Evolutionary conservation across 805 yeast species (phyloP), one percentile per base, ranked within the genome.

Genomic region (Saccharomyces cerevisiae): DNA sequence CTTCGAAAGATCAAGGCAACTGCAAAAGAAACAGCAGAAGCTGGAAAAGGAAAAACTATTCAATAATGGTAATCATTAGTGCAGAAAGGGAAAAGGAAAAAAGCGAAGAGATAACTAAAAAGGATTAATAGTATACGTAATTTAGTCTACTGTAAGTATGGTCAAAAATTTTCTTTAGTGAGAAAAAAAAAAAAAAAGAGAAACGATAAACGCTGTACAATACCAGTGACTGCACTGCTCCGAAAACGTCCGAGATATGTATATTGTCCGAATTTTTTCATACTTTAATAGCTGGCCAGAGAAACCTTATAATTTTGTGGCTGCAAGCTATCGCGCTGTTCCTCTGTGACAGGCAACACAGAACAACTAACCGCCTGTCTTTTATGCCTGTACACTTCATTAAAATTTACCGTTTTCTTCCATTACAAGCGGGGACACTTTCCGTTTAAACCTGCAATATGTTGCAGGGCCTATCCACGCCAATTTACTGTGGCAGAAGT

Each of bases 1-100:
- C 71, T 92, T 85, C 67, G 92, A 87, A 59, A 77, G 95, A 61
- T 82, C 88, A 28, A 74, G 85, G 58, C 82, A 82, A 58, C 70
- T 82, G 55, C 84, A 79, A 52, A 71, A 71, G 55, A 67, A 63
- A 49, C 58, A 52, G 53, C 57, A 55, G 46, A 57, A 59, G 48
- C 48, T 53, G 41, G 66, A 54, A 50, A 58, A 41, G 41, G 49
- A 43, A 22, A 36, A 36, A 17, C 43, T 36, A 2, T 22, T 29
- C 11, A 14, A 46, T 26, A 46, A 21, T 46, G 30, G 28, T 31
- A 27, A 30, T 32, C 32, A 29, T 36, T 41, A 43, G 22, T 24
- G 21, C 41, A 36, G 13, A 46, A 46, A 10, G 1, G 24, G 17
- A 36, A 11, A 36, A 17, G 43, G 22, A 17, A 8, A 6, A 17